These are phyloP conservation scores for Blastobotrys terrestris DNA, from an alignment of 805 yeast genomes.

Conservation along the genomic window DNA sequence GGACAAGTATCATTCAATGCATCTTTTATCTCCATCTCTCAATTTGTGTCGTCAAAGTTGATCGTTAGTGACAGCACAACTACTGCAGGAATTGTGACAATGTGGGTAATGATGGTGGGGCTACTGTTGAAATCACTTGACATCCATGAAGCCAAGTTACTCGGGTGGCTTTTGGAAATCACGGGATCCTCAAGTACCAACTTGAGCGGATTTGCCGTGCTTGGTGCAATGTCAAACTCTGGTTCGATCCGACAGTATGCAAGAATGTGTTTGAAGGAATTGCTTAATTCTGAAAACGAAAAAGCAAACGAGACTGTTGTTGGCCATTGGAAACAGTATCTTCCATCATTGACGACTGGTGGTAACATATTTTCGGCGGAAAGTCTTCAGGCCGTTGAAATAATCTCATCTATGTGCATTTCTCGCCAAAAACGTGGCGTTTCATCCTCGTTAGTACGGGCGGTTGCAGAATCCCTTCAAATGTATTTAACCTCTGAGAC, in stretches of 20 bases:
- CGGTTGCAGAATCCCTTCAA: constrained; percentile 17
- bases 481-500: constrained; percentile 13
- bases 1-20: background rate
- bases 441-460: constrained; percentile 5
- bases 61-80: background rate
- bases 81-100: background rate
- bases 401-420: constrained; percentile 6
- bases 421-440: background rate
- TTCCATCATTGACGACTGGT: constrained; percentile 8
- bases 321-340: constrained; percentile 6
- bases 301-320: background rate
- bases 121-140: background rate
- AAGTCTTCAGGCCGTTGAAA: constrained; percentile 8
- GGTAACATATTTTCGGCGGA: constrained; percentile 2
- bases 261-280: constrained; percentile 5
- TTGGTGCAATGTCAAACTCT: background rate
- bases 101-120: background rate
- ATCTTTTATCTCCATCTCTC: background rate
- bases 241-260: constrained; percentile 2
- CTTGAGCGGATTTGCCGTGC: constrained; percentile 6
- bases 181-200: background rate
- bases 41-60: background rate
- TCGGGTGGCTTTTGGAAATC: constrained; percentile 3
- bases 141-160: background rate
- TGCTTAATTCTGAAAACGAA: constrained; percentile 1